phyloP scores from a whole-genome alignment of 1,139 yeast genomes.

The Nadsonia commutata region DNA sequence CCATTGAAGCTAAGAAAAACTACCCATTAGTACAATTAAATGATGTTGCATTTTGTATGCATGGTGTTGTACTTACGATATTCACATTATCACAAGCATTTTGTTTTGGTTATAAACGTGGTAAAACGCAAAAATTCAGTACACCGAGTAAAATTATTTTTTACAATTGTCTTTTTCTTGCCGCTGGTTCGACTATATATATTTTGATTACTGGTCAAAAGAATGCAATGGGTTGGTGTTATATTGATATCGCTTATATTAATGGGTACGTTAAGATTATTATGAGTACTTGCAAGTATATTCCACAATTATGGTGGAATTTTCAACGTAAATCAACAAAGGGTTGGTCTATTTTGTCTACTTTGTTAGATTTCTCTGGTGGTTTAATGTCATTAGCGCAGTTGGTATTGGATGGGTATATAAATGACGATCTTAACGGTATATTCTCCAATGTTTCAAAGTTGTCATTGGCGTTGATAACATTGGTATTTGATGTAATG shows the following conservation, averaged over 20 bases:
- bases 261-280: conserved; percentile 38
- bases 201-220: conserved; percentile 6
- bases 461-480: conserved; percentile 19
- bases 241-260: conserved; percentile 24
- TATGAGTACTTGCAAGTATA: conserved; percentile 42
- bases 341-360: conserved; percentile 43
- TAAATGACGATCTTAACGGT: conserved; percentile 19
- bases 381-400: conserved; percentile 37
- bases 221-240: no score
- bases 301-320: conserved; percentile 48
- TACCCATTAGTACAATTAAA: conserved; percentile 30
- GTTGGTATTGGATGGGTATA: conserved; percentile 27
- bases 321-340: conserved; percentile 36
- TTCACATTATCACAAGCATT: conserved; percentile 26
- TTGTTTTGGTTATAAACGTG: conserved; percentile 19
- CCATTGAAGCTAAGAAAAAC: conserved; percentile 14
- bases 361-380: conserved; percentile 38
- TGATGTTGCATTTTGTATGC: conserved; percentile 30
- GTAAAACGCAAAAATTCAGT: no score
- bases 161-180: no score
- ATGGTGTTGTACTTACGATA: conserved; percentile 26
- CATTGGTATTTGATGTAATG: conserved; percentile 20
- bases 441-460: conserved; percentile 23
- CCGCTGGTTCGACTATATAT: no score
- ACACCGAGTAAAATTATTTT: no score